Evolutionary conservation across 257 asterid species (phyloP), one percentile per base, ranked within the genome.

Genomic region (Fraxinus americana): DNA sequence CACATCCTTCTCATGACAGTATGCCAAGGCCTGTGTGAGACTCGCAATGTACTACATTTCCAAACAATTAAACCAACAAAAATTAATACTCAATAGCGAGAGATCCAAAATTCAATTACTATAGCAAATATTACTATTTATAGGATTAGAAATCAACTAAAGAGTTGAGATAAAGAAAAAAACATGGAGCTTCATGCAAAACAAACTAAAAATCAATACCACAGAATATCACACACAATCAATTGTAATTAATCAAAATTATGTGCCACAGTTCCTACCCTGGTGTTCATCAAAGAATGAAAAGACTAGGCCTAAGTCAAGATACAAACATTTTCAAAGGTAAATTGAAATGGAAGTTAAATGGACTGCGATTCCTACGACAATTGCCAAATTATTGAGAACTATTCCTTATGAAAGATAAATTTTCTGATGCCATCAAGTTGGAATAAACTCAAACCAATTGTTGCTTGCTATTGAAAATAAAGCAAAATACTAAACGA

Each of bases 1-100:
- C 82, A 93, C 99, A 78, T 92, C 83, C 88, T 92, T 96, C 82
- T 93, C 88, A 61, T 96, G 99, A 75, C 99, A 93, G 77, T 96
- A 93, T 0, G 87, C 92, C 86, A 96, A 86, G 45, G 99, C 99
- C 83, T 83, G 87, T 0, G 99, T 81, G 79, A 96, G 97, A 83
- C 99, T 96, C 48, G 95, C 76, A 75, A 93, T 87, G 68, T 91
- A 92, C 99, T 96, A 75, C 35, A 78, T 30, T 74, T 10, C 38
- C 61, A 75, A 48, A 78, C 43, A 77, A 57, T 59, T 16, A 70
- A 43, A 83, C 65, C 59, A 82, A 32, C 78, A 68, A 27, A 34
- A 65, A 57, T 78, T 70, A 72, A 32, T 78, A 43, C 32, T 5
- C 12, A 16, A 54, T 0, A n/a, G 10, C 12, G 12, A 54, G 65